Percentiles rank a stretch among this genome's conserved stretches.
These are phyloP conservation scores for Amanita jacksonii DNA, from an alignment of 768 basidiomycete species.

Conservation along the genomic window DNA sequence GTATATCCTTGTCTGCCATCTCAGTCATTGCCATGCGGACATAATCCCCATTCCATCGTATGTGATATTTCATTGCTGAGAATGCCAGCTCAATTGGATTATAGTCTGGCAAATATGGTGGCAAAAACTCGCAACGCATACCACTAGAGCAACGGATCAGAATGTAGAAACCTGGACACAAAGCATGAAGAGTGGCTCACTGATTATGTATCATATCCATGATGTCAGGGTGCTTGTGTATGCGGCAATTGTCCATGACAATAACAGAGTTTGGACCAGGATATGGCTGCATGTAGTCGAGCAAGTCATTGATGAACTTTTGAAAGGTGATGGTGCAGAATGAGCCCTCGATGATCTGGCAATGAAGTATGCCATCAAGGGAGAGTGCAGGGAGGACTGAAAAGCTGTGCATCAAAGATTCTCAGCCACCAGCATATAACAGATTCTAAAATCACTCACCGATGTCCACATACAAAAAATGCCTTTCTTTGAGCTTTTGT, in stretches of 20 bases:
- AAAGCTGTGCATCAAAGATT: background rate
- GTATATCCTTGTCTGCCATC: background rate
- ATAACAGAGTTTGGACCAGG: constrained; percentile 2
- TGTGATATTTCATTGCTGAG: constrained; percentile 6
- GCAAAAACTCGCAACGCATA: constrained; percentile 5
- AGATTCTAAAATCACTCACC: constrained; percentile 1
- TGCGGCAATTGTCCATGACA: constrained; percentile 2
- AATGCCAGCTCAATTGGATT: constrained; percentile 11
- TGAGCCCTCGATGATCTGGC: background rate
- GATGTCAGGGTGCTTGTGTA: constrained; percentile 1
- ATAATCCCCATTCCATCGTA: constrained; percentile 1
- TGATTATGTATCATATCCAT: background rate
- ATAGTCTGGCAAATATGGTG: constrained; percentile 9
- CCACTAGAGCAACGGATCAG: constrained; percentile 2
- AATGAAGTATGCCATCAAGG: constrained; percentile 2
- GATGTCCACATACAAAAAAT: constrained; percentile 2
- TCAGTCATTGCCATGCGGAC: background rate
- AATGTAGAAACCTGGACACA: background rate
- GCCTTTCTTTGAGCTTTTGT: background rate
- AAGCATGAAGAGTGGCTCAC: too few relatives aligned
- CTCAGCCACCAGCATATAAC: background rate
- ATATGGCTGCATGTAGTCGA: constrained; percentile 2
- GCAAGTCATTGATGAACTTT: background rate
- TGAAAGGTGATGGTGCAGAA: background rate
- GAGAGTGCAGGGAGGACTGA: constrained; percentile 5